These are phyloP conservation scores for Alliaria petiolata DNA, from an alignment of 345 rosid species.

Conservation along the genomic window DNA sequence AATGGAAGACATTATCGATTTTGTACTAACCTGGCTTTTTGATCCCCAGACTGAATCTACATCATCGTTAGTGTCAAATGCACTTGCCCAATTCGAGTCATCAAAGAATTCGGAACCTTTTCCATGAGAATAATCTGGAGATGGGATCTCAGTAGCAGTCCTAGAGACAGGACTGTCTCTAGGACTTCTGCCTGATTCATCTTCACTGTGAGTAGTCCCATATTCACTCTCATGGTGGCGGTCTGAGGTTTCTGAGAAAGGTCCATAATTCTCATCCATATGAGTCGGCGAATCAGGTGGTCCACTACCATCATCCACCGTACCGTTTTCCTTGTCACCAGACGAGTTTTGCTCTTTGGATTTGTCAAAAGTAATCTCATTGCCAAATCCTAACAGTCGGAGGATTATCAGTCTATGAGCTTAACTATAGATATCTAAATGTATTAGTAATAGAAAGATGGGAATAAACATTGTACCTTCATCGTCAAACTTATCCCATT, in stretches of 20 bases:
- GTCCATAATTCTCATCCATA: slow-evolving; percentile 44
- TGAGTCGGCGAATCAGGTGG: slow-evolving; percentile 49
- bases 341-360: slow-evolving; percentile 39
- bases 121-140: slow-evolving; percentile 59
- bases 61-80: slow-evolving; percentile 88
- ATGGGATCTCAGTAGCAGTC: slow-evolving; percentile 55
- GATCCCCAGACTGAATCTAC: slow-evolving; percentile 88
- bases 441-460: slow-evolving; percentile 6
- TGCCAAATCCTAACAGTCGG: slow-evolving; percentile 68
- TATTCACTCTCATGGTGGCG: slow-evolving; percentile 55
- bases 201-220: slow-evolving; percentile 65
- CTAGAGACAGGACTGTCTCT: slow-evolving; percentile 68
- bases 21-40: slow-evolving; percentile 60
- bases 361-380: slow-evolving; percentile 65
- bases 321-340: slow-evolving; percentile 45
- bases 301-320: slow-evolving; percentile 45
- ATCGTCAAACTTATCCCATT: slow-evolving; percentile 99
- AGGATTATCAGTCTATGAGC: slow-evolving; percentile 7
- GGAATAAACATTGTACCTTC: slow-evolving; percentile 57
- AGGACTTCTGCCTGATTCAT: slow-evolving; percentile 83
- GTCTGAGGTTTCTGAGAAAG: slow-evolving; percentile 43
- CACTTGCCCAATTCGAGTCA: slow-evolving; percentile 86
- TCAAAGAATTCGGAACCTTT: slow-evolving; percentile 76
- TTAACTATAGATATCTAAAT: neutral
- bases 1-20: neutral